Conservation (phyloP, 2,329 filamentous ascomycete species). For the Daldinia sp. region DNA sequence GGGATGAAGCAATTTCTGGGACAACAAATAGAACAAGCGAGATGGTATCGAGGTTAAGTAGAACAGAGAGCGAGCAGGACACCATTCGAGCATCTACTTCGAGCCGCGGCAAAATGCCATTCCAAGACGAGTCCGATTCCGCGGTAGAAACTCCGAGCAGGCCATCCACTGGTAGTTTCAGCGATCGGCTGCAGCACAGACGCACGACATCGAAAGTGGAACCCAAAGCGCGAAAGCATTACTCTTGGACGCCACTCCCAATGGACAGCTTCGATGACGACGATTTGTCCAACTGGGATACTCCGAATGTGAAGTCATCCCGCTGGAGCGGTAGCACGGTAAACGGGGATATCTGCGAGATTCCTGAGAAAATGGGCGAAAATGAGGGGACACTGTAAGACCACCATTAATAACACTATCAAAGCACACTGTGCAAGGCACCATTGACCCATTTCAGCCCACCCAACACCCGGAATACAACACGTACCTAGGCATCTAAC, state of each 20-base stretch:
- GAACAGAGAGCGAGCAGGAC: slow-evolving; percentile 56
- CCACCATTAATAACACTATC: slow-evolving; percentile 21
- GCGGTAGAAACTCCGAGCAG: slow-evolving; percentile 51
- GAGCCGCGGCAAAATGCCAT: slow-evolving; percentile 58
- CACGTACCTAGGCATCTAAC: slow-evolving; percentile 45
- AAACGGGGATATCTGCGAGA: slow-evolving; percentile 59
- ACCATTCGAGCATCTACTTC: slow-evolving; percentile 60
- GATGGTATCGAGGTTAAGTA: slow-evolving; percentile 46
- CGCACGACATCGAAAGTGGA: slow-evolving; percentile 52
- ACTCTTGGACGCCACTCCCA: slow-evolving; percentile 70
- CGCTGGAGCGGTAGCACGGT: slow-evolving; percentile 74
- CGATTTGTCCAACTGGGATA: slow-evolving; percentile 75
- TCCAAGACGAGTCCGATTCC: slow-evolving; percentile 57
- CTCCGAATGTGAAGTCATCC: slow-evolving; percentile 65
- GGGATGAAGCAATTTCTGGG: slow-evolving; percentile 84
- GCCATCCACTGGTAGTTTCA: slow-evolving; percentile 49
- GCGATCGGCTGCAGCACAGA: slow-evolving; percentile 48
- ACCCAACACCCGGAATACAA: slow-evolving; percentile 4
- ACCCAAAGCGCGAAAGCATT: slow-evolving; percentile 63
- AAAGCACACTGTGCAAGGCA: slow-evolving; percentile 39
- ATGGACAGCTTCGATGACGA: slow-evolving; percentile 70
- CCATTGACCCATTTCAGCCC: slow-evolving; percentile 32
- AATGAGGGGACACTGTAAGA: slow-evolving; percentile 63
- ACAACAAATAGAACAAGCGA: slow-evolving; percentile 54
- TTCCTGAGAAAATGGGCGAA: slow-evolving; percentile 63